phyloP scores from a whole-genome alignment of 2,329 filamentous ascomycete genomes.

The Fusarium nanum region DNA sequence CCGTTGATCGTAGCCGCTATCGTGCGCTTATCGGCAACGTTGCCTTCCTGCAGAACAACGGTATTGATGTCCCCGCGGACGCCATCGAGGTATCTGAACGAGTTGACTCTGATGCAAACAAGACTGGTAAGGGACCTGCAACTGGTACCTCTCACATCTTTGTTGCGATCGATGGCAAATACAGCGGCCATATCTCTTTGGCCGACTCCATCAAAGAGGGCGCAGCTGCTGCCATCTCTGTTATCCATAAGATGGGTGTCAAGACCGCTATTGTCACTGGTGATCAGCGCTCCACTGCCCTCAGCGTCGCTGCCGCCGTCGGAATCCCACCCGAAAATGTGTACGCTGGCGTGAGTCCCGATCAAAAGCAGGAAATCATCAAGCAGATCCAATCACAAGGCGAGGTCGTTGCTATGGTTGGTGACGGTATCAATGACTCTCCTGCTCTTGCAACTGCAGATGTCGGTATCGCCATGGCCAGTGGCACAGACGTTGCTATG shows the following conservation, averaged over 20 bases:
- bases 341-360: constrained; percentile 87
- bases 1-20: constrained; percentile 77
- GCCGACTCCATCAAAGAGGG: constrained; percentile 92
- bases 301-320: constrained; percentile 84
- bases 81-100: constrained; percentile 73
- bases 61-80: constrained; percentile 72
- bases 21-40: constrained; percentile 86
- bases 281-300: constrained; percentile 85
- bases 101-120: constrained; percentile 61
- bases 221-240: constrained; percentile 81
- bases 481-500: constrained; percentile 96
- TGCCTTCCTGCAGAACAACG: constrained; percentile 77
- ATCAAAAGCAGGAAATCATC: constrained; percentile 90
- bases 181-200: constrained; percentile 84
- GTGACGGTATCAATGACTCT: constrained; percentile 98
- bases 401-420: constrained; percentile 92
- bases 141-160: constrained; percentile 92
- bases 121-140: constrained; percentile 51
- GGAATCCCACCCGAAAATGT: constrained; percentile 83
- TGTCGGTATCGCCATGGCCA: constrained; percentile 91
- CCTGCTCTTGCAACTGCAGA: constrained; percentile 93
- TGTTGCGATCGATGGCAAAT: constrained; percentile 84
- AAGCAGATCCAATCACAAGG: constrained; percentile 78
- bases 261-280: constrained; percentile 93
- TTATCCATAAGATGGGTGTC: constrained; percentile 86